Percentiles rank a stretch among this genome's conserved stretches.
Conservation (phyloP, 2,329 filamentous ascomycete species). For the Colletotrichum falcatum region DNA sequence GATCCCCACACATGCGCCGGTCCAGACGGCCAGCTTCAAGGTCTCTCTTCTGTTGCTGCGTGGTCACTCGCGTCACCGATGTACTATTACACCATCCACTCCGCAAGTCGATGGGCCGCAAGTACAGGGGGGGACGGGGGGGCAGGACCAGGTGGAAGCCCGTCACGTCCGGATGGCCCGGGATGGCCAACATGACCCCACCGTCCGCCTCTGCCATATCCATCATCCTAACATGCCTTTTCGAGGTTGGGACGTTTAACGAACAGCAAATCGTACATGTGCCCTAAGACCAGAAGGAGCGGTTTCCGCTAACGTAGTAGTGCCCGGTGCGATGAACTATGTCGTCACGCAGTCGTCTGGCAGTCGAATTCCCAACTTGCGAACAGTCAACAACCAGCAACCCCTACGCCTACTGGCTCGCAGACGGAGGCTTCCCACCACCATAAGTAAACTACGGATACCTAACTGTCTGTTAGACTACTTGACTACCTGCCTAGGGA, state of each 20-base stretch:
- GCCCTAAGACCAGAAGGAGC: conserved; percentile 7
- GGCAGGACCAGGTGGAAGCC: conserved; percentile 2
- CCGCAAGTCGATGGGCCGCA: conserved; percentile 1
- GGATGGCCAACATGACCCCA: conserved; percentile 40
- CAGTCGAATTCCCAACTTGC: neutral
- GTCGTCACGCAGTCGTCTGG: neutral
- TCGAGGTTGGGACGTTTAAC: conserved; percentile 5
- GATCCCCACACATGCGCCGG: conserved; percentile 3
- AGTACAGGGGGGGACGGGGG: conserved; percentile 18
- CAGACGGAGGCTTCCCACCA: neutral
- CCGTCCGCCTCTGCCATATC: conserved; percentile 17
- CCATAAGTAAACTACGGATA: neutral
- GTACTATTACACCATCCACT: conserved; percentile 1
- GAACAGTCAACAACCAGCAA: neutral
- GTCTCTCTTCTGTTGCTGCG: neutral
- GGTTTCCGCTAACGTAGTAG: conserved; percentile 1
- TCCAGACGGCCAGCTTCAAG: neutral
- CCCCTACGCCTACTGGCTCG: neutral
- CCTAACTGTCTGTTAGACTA: too few species aligned
- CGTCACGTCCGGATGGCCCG: conserved; percentile 39
- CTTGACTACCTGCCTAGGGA: too few species aligned
- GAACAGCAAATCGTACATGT: conserved; percentile 6
- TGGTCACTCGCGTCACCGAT: conserved; percentile 24
- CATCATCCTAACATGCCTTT: conserved; percentile 1
- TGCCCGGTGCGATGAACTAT: neutral